These are phyloP conservation scores for Adansonia digitata DNA, from an alignment of 345 rosid genomes.

Conservation along the genomic window DNA sequence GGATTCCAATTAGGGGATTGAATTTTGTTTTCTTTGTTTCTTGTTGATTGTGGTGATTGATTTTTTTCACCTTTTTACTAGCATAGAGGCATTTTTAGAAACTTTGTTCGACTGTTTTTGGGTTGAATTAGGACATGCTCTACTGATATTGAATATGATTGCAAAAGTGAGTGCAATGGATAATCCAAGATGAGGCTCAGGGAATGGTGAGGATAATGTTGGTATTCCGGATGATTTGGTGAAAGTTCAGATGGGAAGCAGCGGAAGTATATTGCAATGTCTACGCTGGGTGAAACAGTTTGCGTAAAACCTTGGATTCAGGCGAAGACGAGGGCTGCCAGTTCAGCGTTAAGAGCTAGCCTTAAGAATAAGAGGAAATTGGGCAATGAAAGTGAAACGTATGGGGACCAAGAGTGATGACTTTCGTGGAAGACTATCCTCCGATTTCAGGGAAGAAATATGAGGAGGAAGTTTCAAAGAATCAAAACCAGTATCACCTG, in stretches of 20 bases:
- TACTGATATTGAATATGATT: conserved; percentile 11
- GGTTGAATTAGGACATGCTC: conserved; percentile 9
- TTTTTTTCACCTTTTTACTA: not conserved
- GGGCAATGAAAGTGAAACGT: conserved; percentile 47
- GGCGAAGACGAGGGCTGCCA: conserved; percentile 93
- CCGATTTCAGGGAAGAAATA: conserved; percentile 35
- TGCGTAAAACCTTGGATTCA: conserved; percentile 93
- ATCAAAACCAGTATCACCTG: conserved; percentile 44
- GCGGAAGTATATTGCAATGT: conserved; percentile 95
- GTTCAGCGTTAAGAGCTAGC: conserved; percentile 75
- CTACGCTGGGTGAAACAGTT: conserved; percentile 93
- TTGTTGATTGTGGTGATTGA: not conserved
- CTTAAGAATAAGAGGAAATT: conserved; percentile 69
- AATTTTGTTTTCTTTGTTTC: not conserved
- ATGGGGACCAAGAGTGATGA: conserved; percentile 55
- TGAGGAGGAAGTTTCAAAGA: conserved; percentile 41
- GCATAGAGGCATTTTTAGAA: not conserved
- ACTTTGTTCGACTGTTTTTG: not conserved
- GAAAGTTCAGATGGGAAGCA: conserved; percentile 98
- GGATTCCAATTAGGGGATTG: not conserved
- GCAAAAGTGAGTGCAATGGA: conserved; percentile 34
- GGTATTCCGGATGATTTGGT: conserved; percentile 85
- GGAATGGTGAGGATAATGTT: conserved; percentile 54
- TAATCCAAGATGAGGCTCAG: conserved; percentile 43
- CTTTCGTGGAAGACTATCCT: conserved; percentile 42